phyloP scores from a whole-genome alignment of 176 grass and related monocot genomes.

The Cenchrus fungigraminus region DNA sequence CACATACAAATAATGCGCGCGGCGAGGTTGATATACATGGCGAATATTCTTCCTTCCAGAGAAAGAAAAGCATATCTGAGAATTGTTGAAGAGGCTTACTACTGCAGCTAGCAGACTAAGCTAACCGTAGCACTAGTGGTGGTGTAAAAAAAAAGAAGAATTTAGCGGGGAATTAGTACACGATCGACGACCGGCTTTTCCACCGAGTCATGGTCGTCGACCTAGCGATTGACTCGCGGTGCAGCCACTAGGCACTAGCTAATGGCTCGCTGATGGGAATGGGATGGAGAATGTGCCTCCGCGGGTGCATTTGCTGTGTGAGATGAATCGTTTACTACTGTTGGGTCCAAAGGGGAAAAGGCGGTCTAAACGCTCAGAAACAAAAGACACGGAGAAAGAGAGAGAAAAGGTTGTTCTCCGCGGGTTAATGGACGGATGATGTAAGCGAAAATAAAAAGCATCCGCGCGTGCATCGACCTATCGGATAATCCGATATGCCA shows the following conservation, averaged over 20 bases:
- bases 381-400: not conserved
- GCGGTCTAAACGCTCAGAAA: not conserved
- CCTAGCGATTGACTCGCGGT: not conserved
- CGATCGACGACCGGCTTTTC: not conserved
- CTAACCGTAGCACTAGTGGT: no score
- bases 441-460: not conserved
- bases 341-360: constrained; percentile 7
- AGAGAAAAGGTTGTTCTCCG: not conserved
- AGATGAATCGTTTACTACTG: not conserved
- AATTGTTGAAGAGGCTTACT: not conserved
- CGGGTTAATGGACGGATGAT: constrained; percentile 23
- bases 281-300: no score
- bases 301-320: not conserved
- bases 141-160: not conserved
- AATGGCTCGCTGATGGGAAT: no score
- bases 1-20: not conserved
- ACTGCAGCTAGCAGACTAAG: no score
- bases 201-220: not conserved
- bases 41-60: constrained; percentile 52
- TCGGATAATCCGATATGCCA: constrained; percentile 7
- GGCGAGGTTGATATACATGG: not conserved
- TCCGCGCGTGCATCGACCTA: not conserved
- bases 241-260: no score
- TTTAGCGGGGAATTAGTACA: not conserved
- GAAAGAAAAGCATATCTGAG: constrained; percentile 48